A percentile compares a stretch with the other conserved stretches of the same genome.
These are phyloP conservation scores for Speleostelium caveatum DNA, from an alignment of 78 protist genomes.

Conservation along the genomic window DNA sequence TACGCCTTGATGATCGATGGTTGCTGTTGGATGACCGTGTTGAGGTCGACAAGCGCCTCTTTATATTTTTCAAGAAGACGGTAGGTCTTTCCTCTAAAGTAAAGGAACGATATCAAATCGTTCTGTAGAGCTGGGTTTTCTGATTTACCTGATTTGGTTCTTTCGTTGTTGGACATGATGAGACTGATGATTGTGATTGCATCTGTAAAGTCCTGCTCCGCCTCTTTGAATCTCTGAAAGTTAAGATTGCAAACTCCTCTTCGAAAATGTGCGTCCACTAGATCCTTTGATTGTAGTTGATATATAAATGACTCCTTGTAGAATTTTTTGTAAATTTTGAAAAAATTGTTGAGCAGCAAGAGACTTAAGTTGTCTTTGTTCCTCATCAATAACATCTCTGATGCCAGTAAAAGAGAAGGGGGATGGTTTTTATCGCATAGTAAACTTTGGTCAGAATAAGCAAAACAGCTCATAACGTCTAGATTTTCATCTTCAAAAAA, in stretches of 20 bases:
- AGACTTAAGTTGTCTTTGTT: not conserved
- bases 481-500: not conserved
- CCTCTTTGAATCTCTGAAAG: not conserved
- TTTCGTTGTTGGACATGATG: not conserved
- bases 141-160: not conserved
- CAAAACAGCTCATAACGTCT: not conserved
- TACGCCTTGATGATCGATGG: constrained; percentile 27
- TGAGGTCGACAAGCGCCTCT: not conserved
- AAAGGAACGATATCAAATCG: not conserved
- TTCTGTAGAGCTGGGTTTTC: not conserved
- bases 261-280: constrained; percentile 40
- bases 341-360: not conserved
- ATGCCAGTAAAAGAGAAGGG: constrained; percentile 30
- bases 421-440: constrained; percentile 20
- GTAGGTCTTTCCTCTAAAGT: constrained; percentile 12
- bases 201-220: not conserved
- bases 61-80: not conserved
- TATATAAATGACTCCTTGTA: constrained; percentile 5
- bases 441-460: constrained; percentile 6
- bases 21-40: constrained; percentile 9
- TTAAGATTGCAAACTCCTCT: not conserved
- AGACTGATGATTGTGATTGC: not conserved
- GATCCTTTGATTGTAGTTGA: not conserved
- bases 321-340: constrained; percentile 22
- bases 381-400: constrained; percentile 27